Conservation (phyloP, 306 rosid genomes). For the Sphenostylis stenocarpa region DNA sequence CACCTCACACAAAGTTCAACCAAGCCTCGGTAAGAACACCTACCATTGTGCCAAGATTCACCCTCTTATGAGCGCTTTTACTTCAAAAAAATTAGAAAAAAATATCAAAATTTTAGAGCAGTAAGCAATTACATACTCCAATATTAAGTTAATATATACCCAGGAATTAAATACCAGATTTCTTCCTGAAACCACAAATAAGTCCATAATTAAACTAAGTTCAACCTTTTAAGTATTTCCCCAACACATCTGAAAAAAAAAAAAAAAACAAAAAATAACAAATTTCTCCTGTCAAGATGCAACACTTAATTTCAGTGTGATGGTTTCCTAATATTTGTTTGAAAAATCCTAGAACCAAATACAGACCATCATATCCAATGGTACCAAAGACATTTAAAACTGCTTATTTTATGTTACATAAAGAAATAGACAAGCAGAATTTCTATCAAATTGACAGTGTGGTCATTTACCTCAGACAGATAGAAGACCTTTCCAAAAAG, state of each 20-base stretch:
- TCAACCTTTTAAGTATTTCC: conserved; percentile 8
- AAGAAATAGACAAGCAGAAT: background rate
- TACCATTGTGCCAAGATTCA: background rate
- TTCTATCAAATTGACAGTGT: conserved; percentile 3
- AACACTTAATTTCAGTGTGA: background rate
- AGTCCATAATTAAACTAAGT: background rate
- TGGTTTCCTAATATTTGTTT: conserved; percentile 1
- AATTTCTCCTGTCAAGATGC: background rate
- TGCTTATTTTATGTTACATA: background rate
- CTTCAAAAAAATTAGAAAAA: background rate
- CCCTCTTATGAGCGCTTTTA: background rate
- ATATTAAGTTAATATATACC: background rate
- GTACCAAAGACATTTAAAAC: background rate
- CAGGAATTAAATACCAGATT: background rate
- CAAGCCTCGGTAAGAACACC: too few relatives aligned
- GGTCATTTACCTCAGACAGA: conserved; percentile 76
- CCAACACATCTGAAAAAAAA: background rate
- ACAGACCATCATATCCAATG: background rate
- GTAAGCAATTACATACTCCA: conserved; percentile 13
- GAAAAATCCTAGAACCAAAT: conserved; percentile 25
- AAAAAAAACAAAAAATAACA: background rate
- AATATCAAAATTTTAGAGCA: background rate
- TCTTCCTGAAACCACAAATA: conserved; percentile 13
- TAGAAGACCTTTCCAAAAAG: conserved; percentile 94
- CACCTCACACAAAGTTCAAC: too few relatives aligned